Base-by-base conservation (phyloP, 345 rosid genomes). In the Geranium brycei region DNA sequence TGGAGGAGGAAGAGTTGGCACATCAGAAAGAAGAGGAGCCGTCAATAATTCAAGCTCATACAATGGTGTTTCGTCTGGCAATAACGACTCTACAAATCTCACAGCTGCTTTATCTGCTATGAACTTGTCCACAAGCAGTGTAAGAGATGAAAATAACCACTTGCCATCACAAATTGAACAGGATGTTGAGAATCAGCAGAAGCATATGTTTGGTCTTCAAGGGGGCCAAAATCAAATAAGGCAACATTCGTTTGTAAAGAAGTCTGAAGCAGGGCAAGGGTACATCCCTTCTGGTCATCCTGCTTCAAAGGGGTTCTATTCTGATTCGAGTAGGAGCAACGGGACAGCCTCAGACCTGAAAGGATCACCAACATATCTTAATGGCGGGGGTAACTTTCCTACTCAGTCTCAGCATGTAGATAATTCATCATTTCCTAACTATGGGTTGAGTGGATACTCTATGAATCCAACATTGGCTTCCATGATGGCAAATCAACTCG, bases 61-160 rank as follows among this genome's bases (percentile, higher is more conserved):
- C 60, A 78, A 73, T 66, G 74, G 80, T 32, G 67, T 76, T 55
- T 70, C 85, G 19, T 51, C 77, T 56, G 60, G 71, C 66, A 65
- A 73, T 63, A 71, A 69, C 61, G 83, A 75, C 1, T 70, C 83
- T 31, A 71, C 71, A 17, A 85, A 83, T 63, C 69, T 79, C 18
- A 81, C 68, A 28, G 74, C 81, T 68, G 78, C 91, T 64, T 73
- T 82, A 18, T 80, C 87, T 62, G 84, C 85, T 55, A 57, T 87
- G 83, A 78, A 85, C 69, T 72, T 85, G 66, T 78, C 85, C 13
- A 40, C 77, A 28, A 77, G 69, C 67, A 65, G 66, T 60, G 31
- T 73, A 61, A 57, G 68, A 47, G 78, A 69, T 65, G 84, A 65
- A 69, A 78, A 81, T 62, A 79, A 67, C 40, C 75, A 69, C 66